These are phyloP conservation scores for Camelina hispida DNA, from an alignment of 345 rosid species.

Conservation along the genomic window DNA sequence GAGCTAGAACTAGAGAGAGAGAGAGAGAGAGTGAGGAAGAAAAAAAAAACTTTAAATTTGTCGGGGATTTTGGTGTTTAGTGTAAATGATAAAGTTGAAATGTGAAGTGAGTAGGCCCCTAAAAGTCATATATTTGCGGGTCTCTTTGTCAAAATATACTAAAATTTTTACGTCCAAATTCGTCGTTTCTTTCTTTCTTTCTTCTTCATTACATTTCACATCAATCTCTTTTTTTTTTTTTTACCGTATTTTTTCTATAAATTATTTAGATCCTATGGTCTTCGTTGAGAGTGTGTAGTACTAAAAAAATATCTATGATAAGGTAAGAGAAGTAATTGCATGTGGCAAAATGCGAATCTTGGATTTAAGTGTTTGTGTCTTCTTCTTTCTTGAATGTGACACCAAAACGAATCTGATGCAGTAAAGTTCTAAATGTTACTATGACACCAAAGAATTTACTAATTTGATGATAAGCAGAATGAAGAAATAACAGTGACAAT, in stretches of 20 bases:
- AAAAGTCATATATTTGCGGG: slow-evolving; percentile 25
- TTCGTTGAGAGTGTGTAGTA: background rate
- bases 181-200: background rate
- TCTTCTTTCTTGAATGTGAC: background rate
- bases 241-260: background rate
- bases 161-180: slow-evolving; percentile 16
- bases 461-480: too few species aligned
- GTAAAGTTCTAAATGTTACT: background rate
- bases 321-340: background rate
- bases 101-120: slow-evolving; percentile 1
- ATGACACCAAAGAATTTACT: background rate
- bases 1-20: background rate
- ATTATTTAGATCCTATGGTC: background rate
- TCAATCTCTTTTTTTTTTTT: background rate
- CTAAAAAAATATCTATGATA: background rate
- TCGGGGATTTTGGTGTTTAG: slow-evolving; percentile 42
- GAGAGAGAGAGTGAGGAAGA: slow-evolving; percentile 19
- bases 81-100: slow-evolving; percentile 25
- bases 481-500: background rate
- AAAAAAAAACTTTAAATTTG: background rate
- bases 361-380: background rate
- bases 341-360: background rate
- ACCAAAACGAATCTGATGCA: background rate
- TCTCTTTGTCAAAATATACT: background rate
- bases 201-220: slow-evolving; percentile 31